Conservation (phyloP, 768 basidiomycete species). For the Porpolomopsis calyptriformis region DNA sequence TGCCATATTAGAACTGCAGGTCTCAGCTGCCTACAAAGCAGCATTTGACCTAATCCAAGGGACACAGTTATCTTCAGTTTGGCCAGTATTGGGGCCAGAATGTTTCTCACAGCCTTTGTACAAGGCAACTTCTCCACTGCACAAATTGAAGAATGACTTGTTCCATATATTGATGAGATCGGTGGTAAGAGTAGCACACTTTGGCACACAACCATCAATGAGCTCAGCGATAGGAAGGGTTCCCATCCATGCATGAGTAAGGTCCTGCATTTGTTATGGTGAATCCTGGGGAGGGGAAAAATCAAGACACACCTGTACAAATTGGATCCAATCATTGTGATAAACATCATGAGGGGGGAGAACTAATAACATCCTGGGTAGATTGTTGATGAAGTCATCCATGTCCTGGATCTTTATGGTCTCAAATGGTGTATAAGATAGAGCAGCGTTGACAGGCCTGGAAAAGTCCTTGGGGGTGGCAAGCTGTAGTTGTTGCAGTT, state of each 20-base stretch:
- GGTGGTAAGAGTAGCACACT: conserved; percentile 48
- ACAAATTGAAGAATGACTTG: conserved; percentile 56
- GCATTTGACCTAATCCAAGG: too few species aligned
- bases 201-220: conserved; percentile 38
- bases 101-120: conserved; percentile 72
- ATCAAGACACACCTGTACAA: conserved; percentile 50
- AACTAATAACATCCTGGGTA: conserved; percentile 64
- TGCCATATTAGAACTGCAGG: too few species aligned
- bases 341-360: conserved; percentile 70
- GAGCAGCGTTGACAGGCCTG: conserved; percentile 57
- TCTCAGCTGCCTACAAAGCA: too few species aligned
- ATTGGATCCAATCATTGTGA: conserved; percentile 68
- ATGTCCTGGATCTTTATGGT: conserved; percentile 65
- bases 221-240: conserved; percentile 54
- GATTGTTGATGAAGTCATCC: conserved; percentile 57
- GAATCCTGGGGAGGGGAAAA: background rate
- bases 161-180: conserved; percentile 79
- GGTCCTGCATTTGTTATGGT: conserved; percentile 36
- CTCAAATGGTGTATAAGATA: conserved; percentile 60
- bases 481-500: conserved; percentile 31
- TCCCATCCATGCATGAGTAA: conserved; percentile 68
- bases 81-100: conserved; percentile 52
- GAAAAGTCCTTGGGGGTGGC: conserved; percentile 65
- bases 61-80: conserved; percentile 41
- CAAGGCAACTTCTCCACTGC: conserved; percentile 71